Base-by-base conservation (phyloP, 1,284 basidiomycete genomes). In the Apiotrichum porosum region DNA sequence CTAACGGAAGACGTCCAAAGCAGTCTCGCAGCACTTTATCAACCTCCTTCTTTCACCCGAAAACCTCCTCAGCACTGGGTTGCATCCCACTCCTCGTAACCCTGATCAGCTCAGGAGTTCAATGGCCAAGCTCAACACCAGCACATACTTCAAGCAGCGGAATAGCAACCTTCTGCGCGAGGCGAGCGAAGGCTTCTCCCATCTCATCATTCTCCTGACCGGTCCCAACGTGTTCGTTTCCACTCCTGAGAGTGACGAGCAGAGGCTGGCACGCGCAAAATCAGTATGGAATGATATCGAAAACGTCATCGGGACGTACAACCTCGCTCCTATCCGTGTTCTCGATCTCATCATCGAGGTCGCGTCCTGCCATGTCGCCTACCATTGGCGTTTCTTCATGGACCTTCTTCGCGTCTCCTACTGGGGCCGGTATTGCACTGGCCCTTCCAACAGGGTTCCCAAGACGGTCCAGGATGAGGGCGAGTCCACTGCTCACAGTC, bases 81-180 rank as follows among this genome's bases (percentile, higher is more conserved):
- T 68, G 8, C 65, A 65, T 35, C 69, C 69, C 4, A 52, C 46
- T 17, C 61, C 65, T 2, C 53, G 53, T 19, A 42, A 60, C 6
- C 57, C 63, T 4, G 42, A 52, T 26, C 35, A 47, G 2, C 37
- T 66, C 5, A 62, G 61, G 40, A 53, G 59, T n/a, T 54, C 52
- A 9, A 42, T 52, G 9, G 54, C 62, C 31, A 66, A 65, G 43
- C 54, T 61, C n/a, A 63, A 55, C 61, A 73, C 66, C 4, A 44
- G 62, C 12, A 49, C 63, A 21, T 75, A 73, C 73, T 98, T 94
- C 79, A 97, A 94, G 71, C 95, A 98, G 72, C 92, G 92, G 74
- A 97, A 97, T 73, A 97, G 92, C 78, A 99, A 98, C 64, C 80
- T 99, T 28, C 80, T 97, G 10, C 86, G 95, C 34, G 95, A 99